A percentile compares a stretch with the other conserved stretches of the same genome.
phyloP scores from a whole-genome alignment of 2,329 filamentous ascomycete genomes.

The Macroventuria anomochaeta region DNA sequence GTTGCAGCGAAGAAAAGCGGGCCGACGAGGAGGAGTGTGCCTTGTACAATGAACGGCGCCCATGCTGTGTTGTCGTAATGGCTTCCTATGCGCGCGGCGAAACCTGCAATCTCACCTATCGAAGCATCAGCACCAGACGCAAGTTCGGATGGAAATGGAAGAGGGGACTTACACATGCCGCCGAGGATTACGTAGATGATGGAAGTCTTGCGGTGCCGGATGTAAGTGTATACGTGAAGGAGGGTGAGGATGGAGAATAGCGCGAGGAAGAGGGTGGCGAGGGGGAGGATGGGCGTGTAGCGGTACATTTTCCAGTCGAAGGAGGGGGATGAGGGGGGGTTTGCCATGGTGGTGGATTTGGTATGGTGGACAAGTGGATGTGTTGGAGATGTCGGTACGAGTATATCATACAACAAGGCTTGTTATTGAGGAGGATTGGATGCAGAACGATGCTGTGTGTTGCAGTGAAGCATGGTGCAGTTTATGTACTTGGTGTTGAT shows the following conservation, averaged over 20 bases:
- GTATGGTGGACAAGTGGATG: not conserved
- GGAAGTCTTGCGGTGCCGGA: not conserved
- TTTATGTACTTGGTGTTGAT: not conserved
- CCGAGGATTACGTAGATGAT: slow-evolving; percentile 39
- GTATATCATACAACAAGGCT: not conserved
- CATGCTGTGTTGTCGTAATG: slow-evolving; percentile 46
- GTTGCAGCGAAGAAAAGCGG: slow-evolving; percentile 56
- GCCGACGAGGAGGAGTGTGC: slow-evolving; percentile 52
- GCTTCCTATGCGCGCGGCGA: slow-evolving; percentile 49
- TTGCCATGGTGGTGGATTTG: slow-evolving; percentile 22
- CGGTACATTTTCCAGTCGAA: slow-evolving; percentile 47
- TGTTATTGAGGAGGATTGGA: not conserved
- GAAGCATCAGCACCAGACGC: not conserved
- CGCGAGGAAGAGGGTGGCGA: slow-evolving; percentile 31
- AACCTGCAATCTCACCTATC: slow-evolving; percentile 52
- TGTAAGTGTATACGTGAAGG: slow-evolving; percentile 24
- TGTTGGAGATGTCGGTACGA: not conserved
- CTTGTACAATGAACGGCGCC: slow-evolving; percentile 52
- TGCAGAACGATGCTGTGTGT: not conserved
- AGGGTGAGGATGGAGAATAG: slow-evolving; percentile 33
- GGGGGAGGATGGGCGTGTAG: slow-evolving; percentile 38
- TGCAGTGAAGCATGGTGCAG: not conserved
- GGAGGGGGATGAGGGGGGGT: slow-evolving; percentile 24
- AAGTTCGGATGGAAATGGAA: not conserved
- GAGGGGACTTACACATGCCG: slow-evolving; percentile 29